phyloP scores from a whole-genome alignment of 2,329 filamentous ascomycete genomes.

The Aspergillus sp. region DNA sequence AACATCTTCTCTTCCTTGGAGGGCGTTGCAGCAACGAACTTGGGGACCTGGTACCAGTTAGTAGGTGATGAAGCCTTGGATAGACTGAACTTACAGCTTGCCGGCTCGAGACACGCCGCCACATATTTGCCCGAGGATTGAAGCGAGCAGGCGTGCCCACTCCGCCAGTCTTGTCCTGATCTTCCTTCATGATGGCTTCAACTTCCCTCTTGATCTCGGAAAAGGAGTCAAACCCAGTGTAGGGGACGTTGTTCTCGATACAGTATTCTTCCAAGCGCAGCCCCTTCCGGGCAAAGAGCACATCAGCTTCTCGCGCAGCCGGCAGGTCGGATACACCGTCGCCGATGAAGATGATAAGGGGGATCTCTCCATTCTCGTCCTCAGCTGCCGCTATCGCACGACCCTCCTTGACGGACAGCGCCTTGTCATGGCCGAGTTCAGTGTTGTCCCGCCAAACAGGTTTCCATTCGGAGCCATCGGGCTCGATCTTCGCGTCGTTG shows the following conservation, averaged over 20 bases:
- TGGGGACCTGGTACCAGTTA: constrained; percentile 36
- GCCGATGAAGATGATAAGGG: constrained; percentile 68
- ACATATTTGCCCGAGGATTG: constrained; percentile 68
- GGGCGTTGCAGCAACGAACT: constrained; percentile 53
- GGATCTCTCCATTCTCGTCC: constrained; percentile 61
- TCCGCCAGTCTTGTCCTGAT: constrained; percentile 61
- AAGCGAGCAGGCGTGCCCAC: constrained; percentile 60
- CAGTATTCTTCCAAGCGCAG: constrained; percentile 67
- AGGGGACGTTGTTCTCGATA: constrained; percentile 59
- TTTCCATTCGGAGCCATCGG: constrained; percentile 62
- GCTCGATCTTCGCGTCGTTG: constrained; percentile 62
- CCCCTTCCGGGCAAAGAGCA: constrained; percentile 66
- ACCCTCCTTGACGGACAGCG: constrained; percentile 62
- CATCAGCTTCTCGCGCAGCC: constrained; percentile 65
- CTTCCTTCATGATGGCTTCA: constrained; percentile 57
- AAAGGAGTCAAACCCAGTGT: constrained; percentile 66
- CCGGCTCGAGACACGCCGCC: constrained; percentile 62
- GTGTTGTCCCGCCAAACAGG: constrained; percentile 67
- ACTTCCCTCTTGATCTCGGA: constrained; percentile 64
- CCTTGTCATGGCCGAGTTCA: constrained; percentile 67
- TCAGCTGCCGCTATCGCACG: constrained; percentile 54
- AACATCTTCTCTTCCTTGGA: constrained; percentile 61
- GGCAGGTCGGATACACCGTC: constrained; percentile 68
- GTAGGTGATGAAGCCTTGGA: too few relatives aligned
- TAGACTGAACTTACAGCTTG: constrained; percentile 44